phyloP scores from a whole-genome alignment of 345 rosid genomes.

The Melaleuca quinquenervia region DNA sequence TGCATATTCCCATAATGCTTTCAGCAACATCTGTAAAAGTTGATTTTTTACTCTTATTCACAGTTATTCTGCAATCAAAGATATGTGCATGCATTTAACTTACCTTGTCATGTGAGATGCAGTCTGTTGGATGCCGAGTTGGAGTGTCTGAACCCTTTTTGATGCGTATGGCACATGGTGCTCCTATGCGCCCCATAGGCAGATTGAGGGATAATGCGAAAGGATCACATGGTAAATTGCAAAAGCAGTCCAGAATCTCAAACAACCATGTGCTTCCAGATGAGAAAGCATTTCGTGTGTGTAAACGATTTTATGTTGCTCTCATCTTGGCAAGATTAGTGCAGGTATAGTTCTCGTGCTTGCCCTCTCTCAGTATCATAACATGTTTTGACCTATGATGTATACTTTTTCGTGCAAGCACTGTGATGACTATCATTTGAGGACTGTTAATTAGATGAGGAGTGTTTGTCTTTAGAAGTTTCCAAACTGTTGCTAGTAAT shows the following conservation, averaged over 20 bases:
- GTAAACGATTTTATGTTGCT: slow-evolving; percentile 94
- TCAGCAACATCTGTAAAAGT: neutral
- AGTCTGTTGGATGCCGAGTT: slow-evolving; percentile 95
- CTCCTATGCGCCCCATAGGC: slow-evolving; percentile 40
- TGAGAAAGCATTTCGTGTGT: slow-evolving; percentile 72
- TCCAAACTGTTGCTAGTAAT: neutral
- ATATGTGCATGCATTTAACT: neutral
- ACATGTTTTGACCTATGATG: neutral
- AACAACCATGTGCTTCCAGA: slow-evolving; percentile 45
- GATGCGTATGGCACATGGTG: slow-evolving; percentile 99
- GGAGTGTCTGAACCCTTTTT: slow-evolving; percentile 90
- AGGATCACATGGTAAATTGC: slow-evolving; percentile 30
- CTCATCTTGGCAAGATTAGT: slow-evolving; percentile 88
- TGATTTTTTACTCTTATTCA: neutral
- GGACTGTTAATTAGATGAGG: neutral
- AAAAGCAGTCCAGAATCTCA: slow-evolving; percentile 22
- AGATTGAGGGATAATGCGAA: slow-evolving; percentile 27
- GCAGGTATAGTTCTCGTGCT: slow-evolving; percentile 39
- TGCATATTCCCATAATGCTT: neutral
- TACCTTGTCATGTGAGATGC: slow-evolving; percentile 12
- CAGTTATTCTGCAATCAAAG: neutral
- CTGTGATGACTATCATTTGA: neutral
- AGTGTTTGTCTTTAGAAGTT: neutral
- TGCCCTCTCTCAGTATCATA: neutral
- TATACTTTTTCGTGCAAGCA: neutral